A percentile compares a stretch with the other conserved stretches of the same genome.
Conservation (phyloP, 257 asterid species). For the Fraxinus quadrangulata region DNA sequence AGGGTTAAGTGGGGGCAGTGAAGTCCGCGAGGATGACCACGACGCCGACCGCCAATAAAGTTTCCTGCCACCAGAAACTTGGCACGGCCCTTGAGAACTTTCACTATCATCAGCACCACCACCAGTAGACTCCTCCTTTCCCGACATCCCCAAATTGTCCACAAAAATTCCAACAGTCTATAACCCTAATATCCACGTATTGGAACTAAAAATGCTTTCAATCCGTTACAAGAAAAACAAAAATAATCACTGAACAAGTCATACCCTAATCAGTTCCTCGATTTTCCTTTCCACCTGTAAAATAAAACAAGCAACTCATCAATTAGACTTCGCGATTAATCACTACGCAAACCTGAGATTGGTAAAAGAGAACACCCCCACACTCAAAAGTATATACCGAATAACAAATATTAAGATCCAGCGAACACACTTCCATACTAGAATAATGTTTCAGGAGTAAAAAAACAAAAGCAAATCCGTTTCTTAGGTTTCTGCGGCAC, state of each 20-base stretch:
- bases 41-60: constrained; percentile 59
- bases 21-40: constrained; percentile 54
- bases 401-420: background rate
- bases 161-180: background rate
- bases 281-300: background rate
- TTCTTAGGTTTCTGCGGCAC: background rate
- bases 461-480: background rate
- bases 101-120: constrained; percentile 6
- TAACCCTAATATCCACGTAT: background rate
- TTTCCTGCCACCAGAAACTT: constrained; percentile 40
- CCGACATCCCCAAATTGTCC: constrained; percentile 38
- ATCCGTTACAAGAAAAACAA: background rate
- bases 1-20: constrained; percentile 50
- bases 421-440: background rate
- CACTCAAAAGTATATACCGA: background rate
- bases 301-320: background rate
- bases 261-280: background rate
- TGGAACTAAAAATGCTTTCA: background rate
- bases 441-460: background rate
- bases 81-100: constrained; percentile 35
- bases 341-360: background rate
- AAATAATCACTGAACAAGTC: background rate
- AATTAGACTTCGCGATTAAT: background rate
- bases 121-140: constrained; percentile 43
- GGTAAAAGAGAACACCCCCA: background rate